Evolutionary conservation across 2,329 filamentous ascomycete species (phyloP), one percentile per base, ranked within the genome.

Genomic region (Tolypocladium tundrense): DNA sequence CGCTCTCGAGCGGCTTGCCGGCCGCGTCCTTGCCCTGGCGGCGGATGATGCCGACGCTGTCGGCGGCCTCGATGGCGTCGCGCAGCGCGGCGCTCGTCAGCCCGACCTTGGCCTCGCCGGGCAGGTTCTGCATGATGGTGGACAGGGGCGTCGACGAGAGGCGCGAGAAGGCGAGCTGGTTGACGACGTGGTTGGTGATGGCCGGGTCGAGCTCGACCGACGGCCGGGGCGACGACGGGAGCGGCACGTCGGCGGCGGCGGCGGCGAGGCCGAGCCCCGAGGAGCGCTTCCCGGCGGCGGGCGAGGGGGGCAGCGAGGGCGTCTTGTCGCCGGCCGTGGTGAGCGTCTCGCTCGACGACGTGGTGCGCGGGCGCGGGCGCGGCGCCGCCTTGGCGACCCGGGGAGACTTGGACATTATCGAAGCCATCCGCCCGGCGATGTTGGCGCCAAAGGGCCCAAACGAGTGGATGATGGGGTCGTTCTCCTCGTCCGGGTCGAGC

Each of bases 11-110:
- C 8, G 87, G 77, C 76, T 97, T 94, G 64, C 94, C 94, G 0
- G 94, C 93, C 6, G 94, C 94, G 69, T 99, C 94, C 73, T 97
- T 99, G 69, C 94, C 94, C 70, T 93, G 87, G 43, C 94, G 87
- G 55, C 82, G 80, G 66, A 99, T 96, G 71, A 94, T 88, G 53
- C 94, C 94, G 62, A 97, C 86, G 69, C 91, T 96, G 10, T 82
- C 73, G 7, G 90, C 88, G 31, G 78, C 77, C 68, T 91, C 88
- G 50, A 97, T 82, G 59, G 95, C 80, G 52, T 75, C 77, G 60
- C 87, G 86, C 55, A 97, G 81, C 48, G 85, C 82, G 2, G 82
- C 77, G 62, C 81, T 83, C 33, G 80, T 79, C 35, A 91, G 74
- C 42, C 78, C 79, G 58, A 35, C 77, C 71, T 80, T 84, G 68